phyloP scores from a whole-genome alignment of 2,329 filamentous ascomycete genomes.

The Penicillium carneum region DNA sequence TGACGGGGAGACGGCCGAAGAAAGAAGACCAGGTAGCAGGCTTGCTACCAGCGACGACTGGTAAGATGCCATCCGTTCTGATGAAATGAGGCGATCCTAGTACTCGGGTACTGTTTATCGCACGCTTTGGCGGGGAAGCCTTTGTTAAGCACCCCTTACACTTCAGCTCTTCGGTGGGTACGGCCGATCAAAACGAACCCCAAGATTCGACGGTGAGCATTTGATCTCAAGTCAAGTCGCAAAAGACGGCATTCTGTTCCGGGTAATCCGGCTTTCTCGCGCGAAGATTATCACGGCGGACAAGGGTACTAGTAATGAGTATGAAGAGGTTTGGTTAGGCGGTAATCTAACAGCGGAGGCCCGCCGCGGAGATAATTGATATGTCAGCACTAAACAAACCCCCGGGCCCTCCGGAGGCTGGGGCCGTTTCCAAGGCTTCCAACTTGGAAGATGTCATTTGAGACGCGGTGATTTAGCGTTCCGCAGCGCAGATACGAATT shows the following conservation, averaged over 20 bases:
- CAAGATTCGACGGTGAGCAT: slow-evolving; percentile 21
- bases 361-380: slow-evolving; percentile 30
- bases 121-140: neutral
- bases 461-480: slow-evolving; percentile 2
- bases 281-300: slow-evolving; percentile 13
- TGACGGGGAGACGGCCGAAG: slow-evolving; percentile 36
- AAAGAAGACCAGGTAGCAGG: slow-evolving; percentile 39
- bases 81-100: slow-evolving; percentile 2
- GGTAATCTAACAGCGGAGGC: slow-evolving; percentile 17
- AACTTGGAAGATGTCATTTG: neutral
- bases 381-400: slow-evolving; percentile 30
- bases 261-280: slow-evolving; percentile 3
- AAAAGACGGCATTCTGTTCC: slow-evolving; percentile 29
- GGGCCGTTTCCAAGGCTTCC: neutral
- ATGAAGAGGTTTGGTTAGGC: slow-evolving; percentile 19
- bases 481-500: slow-evolving; percentile 2
- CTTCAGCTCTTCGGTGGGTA: slow-evolving; percentile 20
- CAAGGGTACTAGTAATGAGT: slow-evolving; percentile 8
- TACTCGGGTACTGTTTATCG: slow-evolving; percentile 4
- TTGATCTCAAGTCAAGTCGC: slow-evolving; percentile 28
- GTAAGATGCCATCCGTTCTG: slow-evolving; percentile 35
- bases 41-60: slow-evolving; percentile 40
- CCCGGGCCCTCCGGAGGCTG: neutral
- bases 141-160: slow-evolving; percentile 14
- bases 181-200: slow-evolving; percentile 19